Evolutionary conservation across 495 filamentous ascomycete genomes (phyloP).

Genomic region (Beverwykella pulmonaria): DNA sequence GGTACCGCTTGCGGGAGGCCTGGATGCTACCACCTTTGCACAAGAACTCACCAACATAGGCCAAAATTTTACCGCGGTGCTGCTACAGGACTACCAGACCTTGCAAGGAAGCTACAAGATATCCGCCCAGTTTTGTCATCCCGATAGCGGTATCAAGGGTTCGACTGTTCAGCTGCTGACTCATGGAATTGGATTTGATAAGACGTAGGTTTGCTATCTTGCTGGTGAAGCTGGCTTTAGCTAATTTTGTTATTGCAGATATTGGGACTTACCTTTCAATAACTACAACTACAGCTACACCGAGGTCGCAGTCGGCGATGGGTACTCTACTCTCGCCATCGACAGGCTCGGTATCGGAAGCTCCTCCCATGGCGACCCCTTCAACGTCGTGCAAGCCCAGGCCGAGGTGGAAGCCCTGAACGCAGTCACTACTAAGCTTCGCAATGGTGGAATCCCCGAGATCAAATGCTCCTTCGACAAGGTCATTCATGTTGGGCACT

Average conservation of each 20-base stretch:
- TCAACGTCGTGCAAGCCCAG: conserved; percentile 56
- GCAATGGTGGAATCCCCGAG: conserved; percentile 48
- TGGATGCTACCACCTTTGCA: conserved; percentile 46
- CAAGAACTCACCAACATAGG: conserved; percentile 41
- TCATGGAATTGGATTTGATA: conserved; percentile 65
- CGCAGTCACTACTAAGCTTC: conserved; percentile 53
- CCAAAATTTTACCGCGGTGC: conserved; percentile 37
- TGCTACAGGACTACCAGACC: conserved; percentile 43
- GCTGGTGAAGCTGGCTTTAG: too few species aligned
- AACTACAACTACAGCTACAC: conserved; percentile 47
- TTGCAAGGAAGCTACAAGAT: conserved; percentile 53
- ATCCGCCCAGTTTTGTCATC: conserved; percentile 54
- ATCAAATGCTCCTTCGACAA: conserved; percentile 48
- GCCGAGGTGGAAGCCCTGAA: conserved; percentile 57
- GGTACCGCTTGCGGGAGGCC: conserved; percentile 32
- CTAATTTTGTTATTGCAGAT: conserved; percentile 41
- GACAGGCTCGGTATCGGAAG: conserved; percentile 63
- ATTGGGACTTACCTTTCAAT: conserved; percentile 62
- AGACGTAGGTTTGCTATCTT: conserved; percentile 41
- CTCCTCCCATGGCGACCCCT: conserved; percentile 59
- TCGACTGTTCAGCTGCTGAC: conserved; percentile 59
- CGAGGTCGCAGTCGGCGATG: conserved; percentile 54
- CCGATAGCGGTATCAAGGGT: conserved; percentile 41
- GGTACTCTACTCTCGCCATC: conserved; percentile 58
- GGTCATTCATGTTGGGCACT: conserved; percentile 62